Conservation (phyloP, 768 basidiomycete genomes). For the Boletus edulis region DNA sequence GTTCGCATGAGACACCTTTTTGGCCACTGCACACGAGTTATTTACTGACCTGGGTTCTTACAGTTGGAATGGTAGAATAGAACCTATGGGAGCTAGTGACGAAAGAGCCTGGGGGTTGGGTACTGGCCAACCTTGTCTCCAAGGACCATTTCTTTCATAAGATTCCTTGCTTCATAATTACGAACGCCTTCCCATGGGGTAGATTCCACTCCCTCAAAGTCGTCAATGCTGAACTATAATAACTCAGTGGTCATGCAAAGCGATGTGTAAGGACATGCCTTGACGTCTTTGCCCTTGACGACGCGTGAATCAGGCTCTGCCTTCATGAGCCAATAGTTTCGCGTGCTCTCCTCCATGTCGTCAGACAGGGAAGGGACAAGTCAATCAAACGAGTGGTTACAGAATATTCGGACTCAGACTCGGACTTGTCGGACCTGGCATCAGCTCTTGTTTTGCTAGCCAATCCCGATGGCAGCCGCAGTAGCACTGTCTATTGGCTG, state of each 20-base stretch:
- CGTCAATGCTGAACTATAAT: constrained; percentile 80
- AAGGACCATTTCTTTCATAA: constrained; percentile 77
- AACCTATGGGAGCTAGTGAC: constrained; percentile 45
- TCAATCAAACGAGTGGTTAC: too few relatives aligned
- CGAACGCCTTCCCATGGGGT: constrained; percentile 89
- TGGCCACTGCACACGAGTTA: not conserved
- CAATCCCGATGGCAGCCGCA: too few relatives aligned
- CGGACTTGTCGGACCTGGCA: too few relatives aligned
- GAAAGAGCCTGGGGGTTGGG: not conserved
- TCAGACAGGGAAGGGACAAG: too few relatives aligned
- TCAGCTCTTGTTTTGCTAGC: too few relatives aligned
- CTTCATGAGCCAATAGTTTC: constrained; percentile 69
- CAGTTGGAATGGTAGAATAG: constrained; percentile 89
- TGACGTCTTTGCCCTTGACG: constrained; percentile 86
- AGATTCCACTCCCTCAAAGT: constrained; percentile 67
- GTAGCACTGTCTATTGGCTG: too few relatives aligned
- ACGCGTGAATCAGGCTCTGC: constrained; percentile 83
- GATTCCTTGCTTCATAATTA: constrained; percentile 77
- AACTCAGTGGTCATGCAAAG: not conserved
- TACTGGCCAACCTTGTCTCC: constrained; percentile 63
- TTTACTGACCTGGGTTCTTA: constrained; percentile 65
- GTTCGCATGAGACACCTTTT: constrained; percentile 5
- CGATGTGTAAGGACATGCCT: constrained; percentile 39
- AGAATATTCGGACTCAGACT: too few relatives aligned
- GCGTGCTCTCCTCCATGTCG: not conserved